Evolutionary conservation across 129 eudicot genomes (phyloP), one percentile per base, ranked within the genome.

Genomic region (Centella asiatica): DNA sequence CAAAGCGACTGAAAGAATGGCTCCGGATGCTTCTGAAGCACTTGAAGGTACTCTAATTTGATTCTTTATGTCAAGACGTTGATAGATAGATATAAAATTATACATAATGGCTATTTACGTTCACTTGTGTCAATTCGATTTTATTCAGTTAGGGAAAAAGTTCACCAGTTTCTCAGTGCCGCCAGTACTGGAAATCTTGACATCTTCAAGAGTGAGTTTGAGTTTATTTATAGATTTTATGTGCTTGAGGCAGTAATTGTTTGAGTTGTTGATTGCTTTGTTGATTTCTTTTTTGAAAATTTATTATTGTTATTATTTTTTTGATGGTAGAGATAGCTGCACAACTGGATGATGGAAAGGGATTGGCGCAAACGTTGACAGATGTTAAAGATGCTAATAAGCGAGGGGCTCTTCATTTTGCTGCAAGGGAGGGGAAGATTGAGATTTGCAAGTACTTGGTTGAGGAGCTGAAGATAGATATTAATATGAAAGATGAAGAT

Each of bases 401-500:
- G 70, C 73, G 99, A 68, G 94, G 96, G 51, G 95, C 96, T 62
- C 68, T 92, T 47, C 95, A 87, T 74, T 92, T 92, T 78, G 96
- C 99, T 64, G 95, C 99, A 0, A 84, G 99, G 62, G 96, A 92
- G 61, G 99, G 96, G 4, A 65, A 81, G 77, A 76, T 62, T 24
- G 99, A 92, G 69, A 80, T 92, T 11, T 92, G 99, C 96, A 84
- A 85, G 83, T 92, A 84, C 70, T 72, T 92, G 70, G 13, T 92
- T 44, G 88, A 92, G 78, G 99, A 92, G 33, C 72, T 92, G 82
- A 87, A 87, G 68, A 73, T 92, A 25, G 90, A 92, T 82, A 80
- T 87, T 1, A 74, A 92, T 74, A 67, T 58, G 1, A 73, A 74
- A 80, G 99, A 87, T 28, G 99, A 85, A 32, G 96, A 92, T 69